A percentile compares a stretch with the other conserved stretches of the same genome.
phyloP scores from a whole-genome alignment of 768 basidiomycete genomes.

The Kondoa subrosea region DNA sequence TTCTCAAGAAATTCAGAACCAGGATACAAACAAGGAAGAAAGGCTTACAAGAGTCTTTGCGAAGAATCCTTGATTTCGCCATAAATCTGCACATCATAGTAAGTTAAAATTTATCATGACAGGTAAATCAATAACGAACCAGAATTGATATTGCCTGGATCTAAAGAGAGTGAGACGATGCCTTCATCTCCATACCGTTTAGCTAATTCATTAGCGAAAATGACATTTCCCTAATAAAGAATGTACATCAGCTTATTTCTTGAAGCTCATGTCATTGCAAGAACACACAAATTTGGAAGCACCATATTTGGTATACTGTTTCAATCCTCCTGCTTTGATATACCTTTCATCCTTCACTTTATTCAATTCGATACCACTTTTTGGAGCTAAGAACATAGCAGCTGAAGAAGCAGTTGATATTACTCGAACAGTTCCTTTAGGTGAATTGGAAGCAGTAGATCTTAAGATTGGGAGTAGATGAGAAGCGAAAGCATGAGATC shows the following conservation, averaged over 20 bases:
- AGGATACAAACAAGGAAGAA: neutral
- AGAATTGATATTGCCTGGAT: slow-evolving; percentile 15
- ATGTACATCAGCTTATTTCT: slow-evolving; percentile 14
- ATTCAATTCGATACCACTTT: neutral
- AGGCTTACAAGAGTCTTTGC: neutral
- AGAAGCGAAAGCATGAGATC: slow-evolving; percentile 15
- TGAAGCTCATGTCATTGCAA: neutral
- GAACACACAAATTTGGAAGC: slow-evolving; percentile 4
- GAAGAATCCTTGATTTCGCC: neutral
- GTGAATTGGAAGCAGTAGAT: neutral
- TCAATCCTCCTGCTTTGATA: neutral
- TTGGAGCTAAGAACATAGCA: neutral
- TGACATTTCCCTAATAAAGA: slow-evolving; percentile 23
- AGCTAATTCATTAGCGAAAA: slow-evolving; percentile 18
- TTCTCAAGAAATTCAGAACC: neutral
- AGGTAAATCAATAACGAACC: neutral
- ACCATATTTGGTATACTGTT: slow-evolving; percentile 3
- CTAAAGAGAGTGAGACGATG: slow-evolving; percentile 13
- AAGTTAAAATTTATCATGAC: neutral
- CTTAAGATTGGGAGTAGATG: slow-evolving; percentile 16
- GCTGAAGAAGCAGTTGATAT: neutral
- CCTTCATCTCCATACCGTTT: slow-evolving; percentile 10
- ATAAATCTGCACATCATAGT: neutral
- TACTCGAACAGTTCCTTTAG: neutral
- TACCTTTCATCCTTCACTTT: slow-evolving; percentile 1